A percentile compares a stretch with the other conserved stretches of the same genome.
Evolutionary conservation across 345 rosid genomes (phyloP).

Genomic region (Carallia brachiata): DNA sequence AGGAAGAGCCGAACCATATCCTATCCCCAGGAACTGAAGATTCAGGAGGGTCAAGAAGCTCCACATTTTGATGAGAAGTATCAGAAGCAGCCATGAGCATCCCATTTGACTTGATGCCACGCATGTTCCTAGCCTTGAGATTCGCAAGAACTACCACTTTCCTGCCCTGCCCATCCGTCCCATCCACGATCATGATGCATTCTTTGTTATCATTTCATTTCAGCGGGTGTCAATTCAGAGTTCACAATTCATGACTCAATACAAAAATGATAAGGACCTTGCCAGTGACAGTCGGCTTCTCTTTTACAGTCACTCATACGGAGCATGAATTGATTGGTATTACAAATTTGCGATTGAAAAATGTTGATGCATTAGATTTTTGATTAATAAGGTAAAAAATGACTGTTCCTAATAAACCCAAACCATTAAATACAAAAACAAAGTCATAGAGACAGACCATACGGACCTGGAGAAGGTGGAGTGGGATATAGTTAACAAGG

Average conservation of each 20-base stretch:
- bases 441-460: not conserved
- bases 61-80: conserved; percentile 68
- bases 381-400: no score
- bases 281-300: no score
- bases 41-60: conserved; percentile 77
- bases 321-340: no score
- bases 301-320: no score
- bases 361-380: no score
- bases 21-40: conserved; percentile 74
- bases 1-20: conserved; percentile 70
- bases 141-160: conserved; percentile 82
- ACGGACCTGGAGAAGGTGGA: conserved; percentile 61
- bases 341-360: no score
- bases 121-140: conserved; percentile 89
- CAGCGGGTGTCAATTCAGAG: no score
- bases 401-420: no score
- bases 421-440: no score
- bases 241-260: no score
- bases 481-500: conserved; percentile 72
- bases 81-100: conserved; percentile 93
- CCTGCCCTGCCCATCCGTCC: conserved; percentile 40
- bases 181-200: not conserved
- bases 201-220: not conserved
- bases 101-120: conserved; percentile 87
- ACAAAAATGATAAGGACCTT: no score